These are phyloP conservation scores for Melaleuca alternifolia DNA, from an alignment of 345 rosid genomes.

Conservation along the genomic window DNA sequence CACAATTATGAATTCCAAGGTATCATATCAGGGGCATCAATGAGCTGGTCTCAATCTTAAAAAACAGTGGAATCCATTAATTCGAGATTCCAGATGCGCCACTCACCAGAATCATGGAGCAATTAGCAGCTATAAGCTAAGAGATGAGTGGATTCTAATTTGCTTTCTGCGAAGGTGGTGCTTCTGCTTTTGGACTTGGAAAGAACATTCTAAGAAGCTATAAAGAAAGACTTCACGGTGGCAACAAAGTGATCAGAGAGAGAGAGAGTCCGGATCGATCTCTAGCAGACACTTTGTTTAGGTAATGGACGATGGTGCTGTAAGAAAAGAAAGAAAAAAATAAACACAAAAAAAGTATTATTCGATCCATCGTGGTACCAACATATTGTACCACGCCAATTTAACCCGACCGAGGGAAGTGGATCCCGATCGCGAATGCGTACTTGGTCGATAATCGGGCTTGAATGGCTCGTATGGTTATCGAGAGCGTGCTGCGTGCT, in stretches of 20 bases:
- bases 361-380: no score
- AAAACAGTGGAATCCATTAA: not conserved
- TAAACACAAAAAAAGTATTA: no score
- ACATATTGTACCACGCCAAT: no score
- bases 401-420: no score
- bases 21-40: not conserved
- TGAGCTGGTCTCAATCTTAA: not conserved
- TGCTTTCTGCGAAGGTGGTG: not conserved
- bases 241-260: not conserved
- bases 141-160: not conserved
- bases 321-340: no score
- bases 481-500: not conserved
- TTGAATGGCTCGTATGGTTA: rapidly evolving
- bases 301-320: not conserved
- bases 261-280: not conserved
- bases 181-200: not conserved
- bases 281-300: not conserved
- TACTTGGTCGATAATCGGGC: no score
- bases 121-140: not conserved
- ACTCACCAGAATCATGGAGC: not conserved
- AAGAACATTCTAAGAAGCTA: not conserved
- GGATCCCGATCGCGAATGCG: no score
- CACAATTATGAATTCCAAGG: not conserved
- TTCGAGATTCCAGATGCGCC: not conserved
- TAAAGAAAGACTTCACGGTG: not conserved